Evolutionary conservation across 2,329 filamentous ascomycete species (phyloP).

Genomic region (Paecilomyces fulvus): DNA sequence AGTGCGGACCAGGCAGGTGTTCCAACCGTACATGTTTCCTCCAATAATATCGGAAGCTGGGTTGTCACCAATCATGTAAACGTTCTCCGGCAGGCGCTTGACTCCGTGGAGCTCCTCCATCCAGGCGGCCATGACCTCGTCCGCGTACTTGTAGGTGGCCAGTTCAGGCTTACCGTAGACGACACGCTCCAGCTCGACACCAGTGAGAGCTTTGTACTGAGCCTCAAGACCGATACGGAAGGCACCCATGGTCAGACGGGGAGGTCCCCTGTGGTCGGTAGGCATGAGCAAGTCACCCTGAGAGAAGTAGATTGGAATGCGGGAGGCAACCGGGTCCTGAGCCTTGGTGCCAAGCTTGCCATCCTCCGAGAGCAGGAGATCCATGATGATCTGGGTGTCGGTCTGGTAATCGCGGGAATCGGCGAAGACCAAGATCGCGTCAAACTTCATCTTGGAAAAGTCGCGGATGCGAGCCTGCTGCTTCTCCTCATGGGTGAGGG

Average conservation of each 20-base stretch:
- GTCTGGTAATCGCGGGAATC: conserved; percentile 67
- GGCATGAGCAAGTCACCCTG: conserved; percentile 59
- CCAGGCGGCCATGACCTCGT: conserved; percentile 63
- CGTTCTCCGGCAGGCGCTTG: conserved; percentile 57
- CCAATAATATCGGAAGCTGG: conserved; percentile 66
- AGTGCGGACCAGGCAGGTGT: conserved; percentile 68
- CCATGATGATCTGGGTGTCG: conserved; percentile 69
- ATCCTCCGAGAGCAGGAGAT: conserved; percentile 60
- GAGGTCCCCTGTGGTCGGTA: conserved; percentile 52
- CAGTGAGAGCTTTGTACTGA: conserved; percentile 55
- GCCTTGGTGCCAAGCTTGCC: conserved; percentile 57
- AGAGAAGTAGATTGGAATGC: conserved; percentile 68
- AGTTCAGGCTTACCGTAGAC: conserved; percentile 68
- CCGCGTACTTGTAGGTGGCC: conserved; percentile 71
- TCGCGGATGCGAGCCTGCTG: conserved; percentile 60
- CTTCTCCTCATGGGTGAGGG: conserved; percentile 60
- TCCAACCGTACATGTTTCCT: conserved; percentile 76
- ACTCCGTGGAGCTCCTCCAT: conserved; percentile 70
- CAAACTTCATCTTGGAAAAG: conserved; percentile 63
- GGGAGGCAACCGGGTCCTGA: conserved; percentile 55
- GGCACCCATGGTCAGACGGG: conserved; percentile 64
- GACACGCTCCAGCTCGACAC: conserved; percentile 63
- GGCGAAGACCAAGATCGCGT: conserved; percentile 67
- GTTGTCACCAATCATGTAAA: conserved; percentile 73
- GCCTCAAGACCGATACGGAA: conserved; percentile 68